These are phyloP conservation scores for Coemansia sp. DNA, from an alignment of 192 early-diverging fungal genomes.

Conservation along the genomic window DNA sequence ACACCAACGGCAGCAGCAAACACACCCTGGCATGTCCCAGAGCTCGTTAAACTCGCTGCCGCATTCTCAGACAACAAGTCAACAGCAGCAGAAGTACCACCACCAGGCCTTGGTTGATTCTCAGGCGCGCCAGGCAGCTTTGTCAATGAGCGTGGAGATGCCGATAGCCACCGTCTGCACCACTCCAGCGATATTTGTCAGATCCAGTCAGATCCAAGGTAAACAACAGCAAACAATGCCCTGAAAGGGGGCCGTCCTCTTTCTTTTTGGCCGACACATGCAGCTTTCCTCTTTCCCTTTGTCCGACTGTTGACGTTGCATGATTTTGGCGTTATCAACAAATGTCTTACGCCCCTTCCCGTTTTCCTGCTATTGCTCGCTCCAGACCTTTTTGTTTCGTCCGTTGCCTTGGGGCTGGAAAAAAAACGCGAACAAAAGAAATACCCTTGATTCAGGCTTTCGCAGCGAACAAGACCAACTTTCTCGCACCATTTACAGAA, in stretches of 20 bases:
- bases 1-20: conserved; percentile 6
- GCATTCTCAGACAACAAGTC: neutral
- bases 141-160: neutral
- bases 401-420: too few species aligned
- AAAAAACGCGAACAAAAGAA: too few species aligned
- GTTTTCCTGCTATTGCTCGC: neutral
- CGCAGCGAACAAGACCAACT: neutral
- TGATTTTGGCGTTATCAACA: neutral
- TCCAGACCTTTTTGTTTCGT: neutral
- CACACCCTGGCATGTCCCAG: neutral
- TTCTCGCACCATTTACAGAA: neutral
- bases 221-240: conserved; percentile 14
- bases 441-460: too few species aligned
- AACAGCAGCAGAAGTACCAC: neutral
- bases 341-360: too few species aligned
- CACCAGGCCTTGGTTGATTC: neutral
- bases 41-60: too few species aligned
- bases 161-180: conserved; percentile 36
- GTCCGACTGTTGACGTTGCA: neutral
- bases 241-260: neutral
- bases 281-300: neutral
- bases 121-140: neutral
- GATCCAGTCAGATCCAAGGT: conserved; percentile 21
- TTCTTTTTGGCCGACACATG: neutral
- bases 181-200: conserved; percentile 47